Base-by-base conservation (phyloP, 1,284 basidiomycete genomes). In the Marasmius tenuissimus region DNA sequence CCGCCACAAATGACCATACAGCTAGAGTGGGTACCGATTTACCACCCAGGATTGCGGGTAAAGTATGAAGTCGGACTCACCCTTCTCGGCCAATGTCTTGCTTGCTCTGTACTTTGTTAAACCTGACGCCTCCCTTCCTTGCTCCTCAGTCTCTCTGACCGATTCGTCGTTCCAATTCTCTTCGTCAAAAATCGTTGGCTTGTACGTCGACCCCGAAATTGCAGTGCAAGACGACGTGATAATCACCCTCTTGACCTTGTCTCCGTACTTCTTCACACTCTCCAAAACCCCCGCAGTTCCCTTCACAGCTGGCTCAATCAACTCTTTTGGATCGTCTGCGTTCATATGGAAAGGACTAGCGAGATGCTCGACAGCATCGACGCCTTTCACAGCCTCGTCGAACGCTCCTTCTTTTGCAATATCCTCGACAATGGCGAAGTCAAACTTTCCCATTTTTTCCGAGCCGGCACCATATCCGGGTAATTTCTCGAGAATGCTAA, bases 241-340 rank as follows among this genome's bases (percentile, higher is more conserved):
- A 56, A 94, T 85, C 48, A 94, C 77, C 1, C 91, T 81, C 70
- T 84, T 79, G 59, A 89, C 77, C 27, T n/a, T 51, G 5, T 27
- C 47, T 54, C 52, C 37, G 34, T 56, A 37, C 55, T 57, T 50
- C 14, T 14, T 20, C 6, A 53, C 53, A 57, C 82, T 84, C 62
- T 81, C 73, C 9, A 90, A 75, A 2, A 89, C 76, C 42, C 82
- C 81, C 0, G 79, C 68, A 1, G 87, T 89, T 0, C 89, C 89
- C n/a, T 83, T 73, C 7, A 89, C 76, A 9, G 89, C 89, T 1
- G 89, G 88, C 3, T 72, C 71, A 68, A 89, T 81, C 18, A 88
- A 70, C 57, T 85, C 84, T 76, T 62, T 49, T 2, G 66, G 65
- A 53, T 68, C 51, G n/a, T 63, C 63, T 3, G 60, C 61, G 18